Conservation (phyloP, 129 eudicot genomes). For the Mikania micrantha region DNA sequence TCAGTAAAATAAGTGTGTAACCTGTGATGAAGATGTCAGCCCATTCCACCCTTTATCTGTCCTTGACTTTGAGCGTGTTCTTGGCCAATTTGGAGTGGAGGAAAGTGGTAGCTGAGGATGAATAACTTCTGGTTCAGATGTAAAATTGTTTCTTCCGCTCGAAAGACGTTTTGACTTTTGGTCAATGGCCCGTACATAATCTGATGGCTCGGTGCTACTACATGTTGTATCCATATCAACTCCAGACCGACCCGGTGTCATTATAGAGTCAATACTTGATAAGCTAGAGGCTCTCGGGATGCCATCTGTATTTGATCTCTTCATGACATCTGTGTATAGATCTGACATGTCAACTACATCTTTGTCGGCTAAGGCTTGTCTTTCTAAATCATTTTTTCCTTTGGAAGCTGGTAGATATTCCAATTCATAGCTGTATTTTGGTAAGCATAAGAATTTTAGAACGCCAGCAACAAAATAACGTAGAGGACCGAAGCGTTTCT, state of each 20-base stretch:
- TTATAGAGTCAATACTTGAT: conserved; percentile 93
- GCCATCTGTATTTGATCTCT: conserved; percentile 66
- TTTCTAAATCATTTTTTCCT: conserved; percentile 43
- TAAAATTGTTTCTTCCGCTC: conserved; percentile 57
- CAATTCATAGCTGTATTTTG: conserved; percentile 77
- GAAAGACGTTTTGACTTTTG: conserved; percentile 78
- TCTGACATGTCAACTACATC: conserved; percentile 82
- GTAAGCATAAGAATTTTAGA: conserved; percentile 84
- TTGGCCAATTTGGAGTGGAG: conserved; percentile 85
- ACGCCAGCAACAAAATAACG: conserved; percentile 97
- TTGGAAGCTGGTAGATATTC: conserved; percentile 78
- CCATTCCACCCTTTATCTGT: conserved; percentile 86
- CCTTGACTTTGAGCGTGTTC: conserved; percentile 89
- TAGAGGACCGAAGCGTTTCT: conserved; percentile 90
- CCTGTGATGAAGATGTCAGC: conserved; percentile 43
- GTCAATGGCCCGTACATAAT: conserved; percentile 84
- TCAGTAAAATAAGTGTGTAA: background rate
- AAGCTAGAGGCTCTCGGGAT: conserved; percentile 93
- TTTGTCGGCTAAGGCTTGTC: conserved; percentile 34
- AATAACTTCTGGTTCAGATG: conserved; percentile 84
- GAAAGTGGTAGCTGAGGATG: conserved; percentile 74
- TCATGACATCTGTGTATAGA: conserved; percentile 84
- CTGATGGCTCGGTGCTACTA: conserved; percentile 95
- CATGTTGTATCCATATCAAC: conserved; percentile 69
- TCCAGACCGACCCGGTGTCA: conserved; percentile 79